Evolutionary conservation across 169 alveolate genomes (phyloP).

Genomic region (Babesia ovis): DNA sequence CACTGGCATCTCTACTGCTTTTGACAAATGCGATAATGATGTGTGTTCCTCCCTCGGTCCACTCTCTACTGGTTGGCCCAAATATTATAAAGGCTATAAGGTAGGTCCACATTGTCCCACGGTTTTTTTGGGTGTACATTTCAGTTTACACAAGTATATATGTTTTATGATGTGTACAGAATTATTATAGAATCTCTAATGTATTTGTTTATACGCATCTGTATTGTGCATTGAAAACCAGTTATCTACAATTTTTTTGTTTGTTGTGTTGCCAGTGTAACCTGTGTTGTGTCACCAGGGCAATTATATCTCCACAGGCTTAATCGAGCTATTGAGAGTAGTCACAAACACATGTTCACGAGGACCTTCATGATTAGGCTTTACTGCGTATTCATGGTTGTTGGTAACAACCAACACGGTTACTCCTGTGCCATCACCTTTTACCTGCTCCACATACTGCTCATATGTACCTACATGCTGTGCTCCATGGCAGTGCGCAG

Average conservation of each 20-base stretch:
- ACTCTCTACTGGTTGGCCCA: constrained; percentile 63
- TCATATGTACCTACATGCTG: constrained; percentile 24
- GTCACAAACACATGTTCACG: constrained; percentile 45
- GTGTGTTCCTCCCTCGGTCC: constrained; percentile 52
- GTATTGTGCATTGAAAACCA: too few species aligned
- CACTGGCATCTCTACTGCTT: constrained; percentile 51
- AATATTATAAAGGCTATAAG: constrained; percentile 57
- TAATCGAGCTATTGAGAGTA: constrained; percentile 24
- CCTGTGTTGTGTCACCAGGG: background rate
- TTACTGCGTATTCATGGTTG: constrained; percentile 53
- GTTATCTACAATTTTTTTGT: too few species aligned
- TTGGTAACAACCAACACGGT: constrained; percentile 25
- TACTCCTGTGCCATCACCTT: constrained; percentile 21
- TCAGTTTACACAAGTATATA: too few species aligned
- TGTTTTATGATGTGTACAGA: too few species aligned
- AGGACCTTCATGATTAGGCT: constrained; percentile 27
- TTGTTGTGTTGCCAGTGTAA: too few species aligned
- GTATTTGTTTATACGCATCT: too few species aligned
- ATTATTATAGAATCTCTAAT: too few species aligned
- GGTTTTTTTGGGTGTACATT: too few species aligned
- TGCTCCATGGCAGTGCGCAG: constrained; percentile 25
- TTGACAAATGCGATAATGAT: constrained; percentile 49
- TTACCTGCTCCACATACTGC: constrained; percentile 22
- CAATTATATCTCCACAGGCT: constrained; percentile 41
- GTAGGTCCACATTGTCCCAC: too few species aligned